Percentiles rank a stretch among this genome's conserved stretches.
These are phyloP conservation scores for Parachaetomium inaequale DNA, from an alignment of 495 filamentous ascomycete genomes.

Conservation along the genomic window DNA sequence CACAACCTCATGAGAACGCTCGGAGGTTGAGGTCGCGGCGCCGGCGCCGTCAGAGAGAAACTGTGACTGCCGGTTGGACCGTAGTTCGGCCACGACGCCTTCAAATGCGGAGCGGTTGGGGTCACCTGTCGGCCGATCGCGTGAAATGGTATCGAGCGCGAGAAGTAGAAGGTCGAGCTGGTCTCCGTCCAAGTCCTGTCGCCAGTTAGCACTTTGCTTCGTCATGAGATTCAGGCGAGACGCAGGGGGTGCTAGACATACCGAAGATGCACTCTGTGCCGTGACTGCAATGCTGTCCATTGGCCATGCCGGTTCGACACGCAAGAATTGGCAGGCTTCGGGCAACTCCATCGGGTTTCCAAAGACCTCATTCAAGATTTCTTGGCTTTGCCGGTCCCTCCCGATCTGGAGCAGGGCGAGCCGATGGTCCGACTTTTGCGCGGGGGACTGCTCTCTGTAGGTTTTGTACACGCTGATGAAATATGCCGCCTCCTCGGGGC, in stretches of 20 bases:
- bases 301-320: slow-evolving; percentile 14
- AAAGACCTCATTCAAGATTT: slow-evolving; percentile 22
- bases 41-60: neutral
- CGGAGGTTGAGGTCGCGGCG: neutral
- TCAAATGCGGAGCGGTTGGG: slow-evolving; percentile 21
- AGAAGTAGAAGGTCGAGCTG: slow-evolving; percentile 16
- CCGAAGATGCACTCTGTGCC: slow-evolving; percentile 18
- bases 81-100: slow-evolving; percentile 10
- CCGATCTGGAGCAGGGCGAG: slow-evolving; percentile 25
- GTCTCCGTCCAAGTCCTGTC: slow-evolving; percentile 11
- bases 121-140: slow-evolving; percentile 4
- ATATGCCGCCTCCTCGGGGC: slow-evolving; percentile 4
- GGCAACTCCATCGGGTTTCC: slow-evolving; percentile 10
- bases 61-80: slow-evolving; percentile 1
- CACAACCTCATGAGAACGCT: neutral
- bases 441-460: slow-evolving; percentile 23
- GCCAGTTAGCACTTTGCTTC: neutral
- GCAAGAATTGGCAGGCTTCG: slow-evolving; percentile 25
- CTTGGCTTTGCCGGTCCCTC: slow-evolving; percentile 17
- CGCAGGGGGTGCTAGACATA: neutral
- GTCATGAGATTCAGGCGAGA: too few relatives aligned
- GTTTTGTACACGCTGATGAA: slow-evolving; percentile 25
- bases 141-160: slow-evolving; percentile 22
- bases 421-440: slow-evolving; percentile 24
- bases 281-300: slow-evolving; percentile 24